phyloP scores from a whole-genome alignment of 129 eudicot species.

The Flaveria linearis region DNA sequence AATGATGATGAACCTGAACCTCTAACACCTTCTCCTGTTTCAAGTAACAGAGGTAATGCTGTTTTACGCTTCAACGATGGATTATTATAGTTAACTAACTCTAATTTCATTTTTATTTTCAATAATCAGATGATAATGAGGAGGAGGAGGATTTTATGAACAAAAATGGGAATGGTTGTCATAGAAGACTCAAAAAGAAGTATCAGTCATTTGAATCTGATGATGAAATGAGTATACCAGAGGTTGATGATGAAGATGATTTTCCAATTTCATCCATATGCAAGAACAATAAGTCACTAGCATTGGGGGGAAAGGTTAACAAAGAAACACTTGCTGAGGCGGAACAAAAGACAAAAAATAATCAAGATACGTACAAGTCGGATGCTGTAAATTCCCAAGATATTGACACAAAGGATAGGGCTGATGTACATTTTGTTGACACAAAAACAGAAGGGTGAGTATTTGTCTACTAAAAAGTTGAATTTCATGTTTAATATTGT shows the following conservation, averaged over 20 bases:
- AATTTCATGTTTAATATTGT: background rate
- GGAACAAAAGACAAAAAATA: constrained; percentile 26
- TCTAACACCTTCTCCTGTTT: constrained; percentile 52
- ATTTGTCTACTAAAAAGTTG: background rate
- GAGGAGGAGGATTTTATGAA: constrained; percentile 32
- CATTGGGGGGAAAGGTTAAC: constrained; percentile 23
- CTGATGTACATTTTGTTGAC: constrained; percentile 20
- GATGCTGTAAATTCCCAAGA: constrained; percentile 26
- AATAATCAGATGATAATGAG: constrained; percentile 36
- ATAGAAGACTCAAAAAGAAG: constrained; percentile 52
- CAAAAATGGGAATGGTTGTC: constrained; percentile 34
- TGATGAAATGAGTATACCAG: constrained; percentile 42
- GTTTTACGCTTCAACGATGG: background rate
- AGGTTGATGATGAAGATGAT: constrained; percentile 60
- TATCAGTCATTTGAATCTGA: constrained; percentile 59
- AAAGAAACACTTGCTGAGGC: constrained; percentile 28
- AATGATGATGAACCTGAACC: constrained; percentile 61
- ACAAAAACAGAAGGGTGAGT: constrained; percentile 48
- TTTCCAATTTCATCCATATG: constrained; percentile 44
- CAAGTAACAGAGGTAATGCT: constrained; percentile 42
- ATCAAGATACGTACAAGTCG: constrained; percentile 12
- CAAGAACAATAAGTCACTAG: constrained; percentile 38
- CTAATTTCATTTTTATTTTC: constrained; percentile 13
- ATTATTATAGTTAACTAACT: background rate
- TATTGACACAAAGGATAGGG: constrained; percentile 27